Evolutionary conservation across 352 stramenopile genomes (phyloP).

Genomic region (Pythium utonaiense): DNA sequence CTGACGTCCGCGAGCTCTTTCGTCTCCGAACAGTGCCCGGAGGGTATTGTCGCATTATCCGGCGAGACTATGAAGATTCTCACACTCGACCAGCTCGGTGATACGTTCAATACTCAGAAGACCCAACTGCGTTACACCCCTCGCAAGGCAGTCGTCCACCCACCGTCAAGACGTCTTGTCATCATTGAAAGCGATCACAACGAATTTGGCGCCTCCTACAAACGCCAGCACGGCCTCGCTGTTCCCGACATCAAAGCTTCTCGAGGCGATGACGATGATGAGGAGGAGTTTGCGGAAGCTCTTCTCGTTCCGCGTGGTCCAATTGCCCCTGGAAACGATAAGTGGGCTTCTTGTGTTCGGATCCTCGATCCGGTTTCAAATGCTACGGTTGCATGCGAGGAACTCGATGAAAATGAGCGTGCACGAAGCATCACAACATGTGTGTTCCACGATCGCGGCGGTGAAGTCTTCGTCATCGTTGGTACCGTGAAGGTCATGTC

Average conservation of each 20-base stretch:
- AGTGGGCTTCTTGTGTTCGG: constrained; percentile 98
- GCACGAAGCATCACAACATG: constrained; percentile 92
- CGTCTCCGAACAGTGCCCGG: constrained; percentile 92
- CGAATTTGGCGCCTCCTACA: constrained; percentile 91
- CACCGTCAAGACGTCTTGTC: constrained; percentile 83
- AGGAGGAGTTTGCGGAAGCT: constrained; percentile 81
- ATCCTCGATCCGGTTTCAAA: constrained; percentile 94
- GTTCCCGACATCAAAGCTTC: constrained; percentile 53
- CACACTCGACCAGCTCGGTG: constrained; percentile 92
- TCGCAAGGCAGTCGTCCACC: constrained; percentile 92
- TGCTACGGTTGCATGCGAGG: constrained; percentile 86
- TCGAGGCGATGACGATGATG: constrained; percentile 72
- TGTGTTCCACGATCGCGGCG: constrained; percentile 94
- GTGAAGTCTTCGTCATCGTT: constrained; percentile 97
- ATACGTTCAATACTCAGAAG: constrained; percentile 97
- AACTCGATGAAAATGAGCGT: constrained; percentile 93
- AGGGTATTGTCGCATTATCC: constrained; percentile 96
- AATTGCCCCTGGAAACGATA: constrained; percentile 53
- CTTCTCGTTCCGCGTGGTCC: constrained; percentile 61
- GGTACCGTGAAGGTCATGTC: constrained; percentile 95
- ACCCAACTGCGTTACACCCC: constrained; percentile 97
- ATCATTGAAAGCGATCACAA: constrained; percentile 99
- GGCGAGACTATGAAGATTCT: constrained; percentile 97
- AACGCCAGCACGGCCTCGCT: constrained; percentile 65
- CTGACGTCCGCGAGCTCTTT: constrained; percentile 96